Evolutionary conservation across 2,329 filamentous ascomycete genomes (phyloP).

Genomic region (Fusarium dimerum): DNA sequence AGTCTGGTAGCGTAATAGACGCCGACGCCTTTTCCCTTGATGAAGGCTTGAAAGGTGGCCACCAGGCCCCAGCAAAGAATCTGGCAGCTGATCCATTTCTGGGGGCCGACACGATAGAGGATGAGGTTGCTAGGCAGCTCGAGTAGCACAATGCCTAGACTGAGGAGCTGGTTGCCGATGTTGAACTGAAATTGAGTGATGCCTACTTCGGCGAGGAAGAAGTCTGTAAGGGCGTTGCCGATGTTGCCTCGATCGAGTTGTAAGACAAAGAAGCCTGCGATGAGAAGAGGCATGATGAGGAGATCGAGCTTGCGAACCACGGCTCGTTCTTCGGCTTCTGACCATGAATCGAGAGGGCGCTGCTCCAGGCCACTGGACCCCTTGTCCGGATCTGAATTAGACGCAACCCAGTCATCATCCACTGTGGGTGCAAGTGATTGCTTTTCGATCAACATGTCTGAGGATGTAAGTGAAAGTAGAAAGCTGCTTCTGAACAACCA

Average conservation of each 20-base stretch:
- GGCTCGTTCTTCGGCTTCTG: neutral
- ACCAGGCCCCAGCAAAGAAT: too few species aligned
- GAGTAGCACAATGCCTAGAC: conserved; percentile 21
- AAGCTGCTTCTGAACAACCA: neutral
- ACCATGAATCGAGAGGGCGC: neutral
- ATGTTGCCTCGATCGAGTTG: conserved; percentile 38
- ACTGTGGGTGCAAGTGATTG: neutral
- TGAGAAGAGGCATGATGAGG: conserved; percentile 46
- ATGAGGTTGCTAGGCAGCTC: conserved; percentile 7
- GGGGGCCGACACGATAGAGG: conserved; percentile 12
- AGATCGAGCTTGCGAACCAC: conserved; percentile 33
- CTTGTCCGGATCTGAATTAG: too few species aligned
- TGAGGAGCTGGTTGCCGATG: conserved; percentile 46
- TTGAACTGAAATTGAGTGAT: conserved; percentile 50
- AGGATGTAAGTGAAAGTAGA: neutral
- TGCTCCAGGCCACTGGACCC: neutral
- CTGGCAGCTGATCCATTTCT: too few species aligned
- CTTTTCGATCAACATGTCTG: neutral
- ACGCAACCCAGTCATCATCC: neutral
- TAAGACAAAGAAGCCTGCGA: conserved; percentile 47
- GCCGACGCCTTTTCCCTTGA: too few species aligned
- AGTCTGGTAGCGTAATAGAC: too few species aligned
- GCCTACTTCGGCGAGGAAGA: too few species aligned
- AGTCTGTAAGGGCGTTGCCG: conserved; percentile 33
- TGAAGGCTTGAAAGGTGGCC: too few species aligned